phyloP scores from a whole-genome alignment of 345 rosid species.

The Camelina hispida region DNA sequence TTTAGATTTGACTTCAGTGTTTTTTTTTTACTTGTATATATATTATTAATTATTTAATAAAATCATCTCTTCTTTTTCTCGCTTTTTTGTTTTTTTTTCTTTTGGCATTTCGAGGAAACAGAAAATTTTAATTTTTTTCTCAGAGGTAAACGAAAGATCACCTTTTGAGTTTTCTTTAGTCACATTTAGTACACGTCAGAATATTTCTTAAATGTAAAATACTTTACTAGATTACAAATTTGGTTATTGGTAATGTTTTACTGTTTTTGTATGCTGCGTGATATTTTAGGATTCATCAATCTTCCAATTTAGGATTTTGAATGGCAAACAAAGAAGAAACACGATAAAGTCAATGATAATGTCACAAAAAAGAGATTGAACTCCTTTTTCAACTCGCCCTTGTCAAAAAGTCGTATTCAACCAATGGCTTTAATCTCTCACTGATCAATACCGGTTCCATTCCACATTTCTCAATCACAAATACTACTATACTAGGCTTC shows the following conservation, averaged over 20 bases:
- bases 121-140: constrained; percentile 20
- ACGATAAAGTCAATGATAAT: not conserved
- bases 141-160: constrained; percentile 29
- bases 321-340: not conserved
- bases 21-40: constrained; percentile 30
- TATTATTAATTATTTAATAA: not conserved
- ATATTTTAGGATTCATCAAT: not conserved
- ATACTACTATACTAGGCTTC: too few species aligned
- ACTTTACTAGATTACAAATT: too few species aligned
- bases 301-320: not conserved
- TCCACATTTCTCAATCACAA: too few species aligned
- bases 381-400: not conserved
- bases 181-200: constrained; percentile 12
- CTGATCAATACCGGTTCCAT: too few species aligned
- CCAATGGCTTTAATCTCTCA: not conserved
- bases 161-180: not conserved
- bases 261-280: too few species aligned
- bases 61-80: not conserved
- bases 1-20: constrained; percentile 16
- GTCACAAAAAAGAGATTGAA: not conserved
- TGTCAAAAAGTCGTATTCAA: not conserved
- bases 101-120: constrained; percentile 29
- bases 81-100: not conserved
- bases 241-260: too few species aligned
- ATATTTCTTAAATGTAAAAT: too few species aligned